Conservation (phyloP, 495 filamentous ascomycete species). For the Sordaria brevicollis region DNA sequence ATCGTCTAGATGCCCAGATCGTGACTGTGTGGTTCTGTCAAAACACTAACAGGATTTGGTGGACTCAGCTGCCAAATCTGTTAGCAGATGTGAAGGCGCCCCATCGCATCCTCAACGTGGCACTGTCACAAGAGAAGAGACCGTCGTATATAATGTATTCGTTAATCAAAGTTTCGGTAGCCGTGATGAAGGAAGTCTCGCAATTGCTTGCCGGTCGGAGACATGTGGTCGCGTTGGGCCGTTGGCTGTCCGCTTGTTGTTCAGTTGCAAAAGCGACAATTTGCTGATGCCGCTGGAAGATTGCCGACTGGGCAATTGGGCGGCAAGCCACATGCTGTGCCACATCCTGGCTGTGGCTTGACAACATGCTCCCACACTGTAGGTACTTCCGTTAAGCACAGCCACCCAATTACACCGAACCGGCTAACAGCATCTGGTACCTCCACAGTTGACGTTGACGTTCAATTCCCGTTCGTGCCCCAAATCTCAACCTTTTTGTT, state of each 20-base stretch:
- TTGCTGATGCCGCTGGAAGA: background rate
- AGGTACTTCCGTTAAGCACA: background rate
- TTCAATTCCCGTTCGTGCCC: background rate
- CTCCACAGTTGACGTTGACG: background rate
- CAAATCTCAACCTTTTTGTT: background rate
- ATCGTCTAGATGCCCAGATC: background rate
- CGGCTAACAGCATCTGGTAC: background rate
- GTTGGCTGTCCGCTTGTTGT: background rate
- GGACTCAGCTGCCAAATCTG: background rate
- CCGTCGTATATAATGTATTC: fast-evolving
- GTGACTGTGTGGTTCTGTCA: background rate
- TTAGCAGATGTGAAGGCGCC: background rate
- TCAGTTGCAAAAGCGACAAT: background rate
- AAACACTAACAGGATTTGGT: background rate
- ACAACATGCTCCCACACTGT: background rate
- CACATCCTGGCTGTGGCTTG: background rate
- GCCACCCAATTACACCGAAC: fast-evolving
- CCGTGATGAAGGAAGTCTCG: background rate
- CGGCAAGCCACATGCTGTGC: background rate
- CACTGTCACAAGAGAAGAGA: no score
- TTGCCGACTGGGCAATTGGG: background rate
- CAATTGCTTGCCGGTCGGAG: background rate
- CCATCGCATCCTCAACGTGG: background rate
- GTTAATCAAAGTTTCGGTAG: background rate
- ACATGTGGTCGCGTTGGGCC: background rate